Percentiles rank a stretch among this genome's conserved stretches.
Conservation (phyloP, 202 grass and related monocot species). For the Tripidium arundinaceum region DNA sequence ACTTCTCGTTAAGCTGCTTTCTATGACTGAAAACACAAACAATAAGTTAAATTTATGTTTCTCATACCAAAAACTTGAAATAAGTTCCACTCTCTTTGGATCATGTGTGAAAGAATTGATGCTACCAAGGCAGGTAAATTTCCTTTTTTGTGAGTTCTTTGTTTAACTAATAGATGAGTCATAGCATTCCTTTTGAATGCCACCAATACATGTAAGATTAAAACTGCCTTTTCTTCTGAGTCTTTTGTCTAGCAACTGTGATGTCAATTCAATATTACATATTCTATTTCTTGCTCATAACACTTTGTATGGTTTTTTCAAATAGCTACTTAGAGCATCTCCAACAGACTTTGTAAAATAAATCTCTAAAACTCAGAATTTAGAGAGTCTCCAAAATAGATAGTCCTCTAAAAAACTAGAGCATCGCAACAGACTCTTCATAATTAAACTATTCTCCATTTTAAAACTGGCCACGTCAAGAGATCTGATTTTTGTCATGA, state of each 20-base stretch:
- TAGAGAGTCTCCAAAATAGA: no score
- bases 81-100: slow-evolving; percentile 56
- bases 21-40: slow-evolving; percentile 4
- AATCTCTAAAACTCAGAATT: no score
- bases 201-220: not conserved
- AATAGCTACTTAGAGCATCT: no score
- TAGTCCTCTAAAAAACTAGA: no score
- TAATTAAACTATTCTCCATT: no score
- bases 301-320: not conserved
- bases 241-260: not conserved
- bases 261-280: not conserved
- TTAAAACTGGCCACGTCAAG: no score
- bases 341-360: no score
- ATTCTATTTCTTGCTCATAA: slow-evolving; percentile 1
- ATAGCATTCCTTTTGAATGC: not conserved
- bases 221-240: not conserved
- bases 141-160: not conserved
- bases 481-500: no score
- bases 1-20: not conserved
- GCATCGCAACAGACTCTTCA: no score
- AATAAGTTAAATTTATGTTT: slow-evolving; percentile 19
- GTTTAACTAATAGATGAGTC: not conserved
- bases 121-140: slow-evolving; percentile 57
- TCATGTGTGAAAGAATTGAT: slow-evolving; percentile 94
- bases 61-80: slow-evolving; percentile 63